Evolutionary conservation across 2,329 filamentous ascomycete species (phyloP), one percentile per base, ranked within the genome.

Genomic region (Xylariaceae sp.): DNA sequence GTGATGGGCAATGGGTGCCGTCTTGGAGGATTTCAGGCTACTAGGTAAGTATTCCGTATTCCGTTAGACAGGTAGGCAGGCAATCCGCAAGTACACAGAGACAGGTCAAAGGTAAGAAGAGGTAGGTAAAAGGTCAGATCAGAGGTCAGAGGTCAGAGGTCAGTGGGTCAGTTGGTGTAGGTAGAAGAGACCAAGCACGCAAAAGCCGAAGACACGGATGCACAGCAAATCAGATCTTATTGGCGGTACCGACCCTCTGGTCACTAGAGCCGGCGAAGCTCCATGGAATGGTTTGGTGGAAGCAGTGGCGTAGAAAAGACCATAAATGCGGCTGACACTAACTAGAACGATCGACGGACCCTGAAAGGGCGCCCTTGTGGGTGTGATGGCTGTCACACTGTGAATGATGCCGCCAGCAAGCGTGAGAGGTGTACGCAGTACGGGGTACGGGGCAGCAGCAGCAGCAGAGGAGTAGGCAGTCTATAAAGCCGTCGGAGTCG

Each of bases 271-370:
- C 55, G 53, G 53, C 52, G 61, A 57, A 61, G 48, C 55, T 59
- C 55, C 48, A 55, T 54, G 52, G 55, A 55, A 62, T 53, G 39
- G 55, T 45, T 58, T 53, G 58, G 53, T 51, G 50, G 57, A 60
- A 58, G 56, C 56, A 35, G 51, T 61, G 55, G 55, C 54, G 57
- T 56, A 51, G 53, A 53, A 57, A 51, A 54, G 49, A 48, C 45
- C 53, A 61, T 54, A 30, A 53, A 61, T 62, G 60, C 65, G 62
- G 64, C 64, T 66, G 62, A 66, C 61, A 61, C 62, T 63, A 59
- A 51, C 49, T 51, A 15, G 9, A 15, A 17, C 49, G 49, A 51
- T 51, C 49, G 49, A 34, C 23, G 18, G 62, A 62, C 57, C 50
- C 51, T 61, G 49, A 44, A 61, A 64, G 53, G 51, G 17, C 53